phyloP scores from a whole-genome alignment of 768 basidiomycete species.

The Cubamyces sp. region DNA sequence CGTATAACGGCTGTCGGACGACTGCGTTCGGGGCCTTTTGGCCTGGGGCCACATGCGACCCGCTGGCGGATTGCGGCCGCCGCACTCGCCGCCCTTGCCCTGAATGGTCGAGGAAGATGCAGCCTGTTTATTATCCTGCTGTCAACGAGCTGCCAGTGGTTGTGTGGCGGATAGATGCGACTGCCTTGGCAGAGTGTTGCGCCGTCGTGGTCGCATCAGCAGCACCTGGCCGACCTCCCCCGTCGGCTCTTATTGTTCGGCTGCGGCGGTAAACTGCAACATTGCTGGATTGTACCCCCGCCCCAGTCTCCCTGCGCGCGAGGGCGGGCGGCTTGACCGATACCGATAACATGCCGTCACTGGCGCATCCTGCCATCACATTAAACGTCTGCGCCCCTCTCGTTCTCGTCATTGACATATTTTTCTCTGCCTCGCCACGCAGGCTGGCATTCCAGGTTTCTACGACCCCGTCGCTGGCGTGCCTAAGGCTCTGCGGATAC shows the following conservation, averaged over 20 bases:
- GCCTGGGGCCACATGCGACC: not conserved
- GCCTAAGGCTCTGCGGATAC: conserved; percentile 68
- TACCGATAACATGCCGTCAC: conserved; percentile 18
- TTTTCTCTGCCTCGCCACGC: not conserved
- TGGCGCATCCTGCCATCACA: conserved; percentile 19
- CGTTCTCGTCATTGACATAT: conserved; percentile 1
- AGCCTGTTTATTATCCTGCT: conserved; percentile 10
- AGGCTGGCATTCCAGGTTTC: conserved; percentile 83
- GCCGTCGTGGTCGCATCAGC: not conserved
- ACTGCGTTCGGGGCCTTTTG: conserved; percentile 12
- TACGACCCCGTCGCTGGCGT: conserved; percentile 81
- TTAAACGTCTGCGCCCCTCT: not conserved
- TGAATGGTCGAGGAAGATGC: conserved; percentile 15
- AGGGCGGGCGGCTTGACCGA: conserved; percentile 15
- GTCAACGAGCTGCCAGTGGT: conserved; percentile 8
- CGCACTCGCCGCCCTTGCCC: not conserved
- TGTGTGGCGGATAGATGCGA: conserved; percentile 3
- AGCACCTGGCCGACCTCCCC: not conserved
- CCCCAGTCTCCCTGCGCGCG: not conserved
- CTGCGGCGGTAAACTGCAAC: not conserved
- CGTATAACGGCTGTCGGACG: conserved; percentile 13
- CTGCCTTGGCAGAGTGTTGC: not conserved
- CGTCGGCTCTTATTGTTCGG: not conserved
- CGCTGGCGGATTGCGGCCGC: conserved; percentile 15
- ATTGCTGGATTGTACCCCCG: not conserved